Conservation (phyloP, 78 protist genomes). For the Dictyostelium firmibasis region DNA sequence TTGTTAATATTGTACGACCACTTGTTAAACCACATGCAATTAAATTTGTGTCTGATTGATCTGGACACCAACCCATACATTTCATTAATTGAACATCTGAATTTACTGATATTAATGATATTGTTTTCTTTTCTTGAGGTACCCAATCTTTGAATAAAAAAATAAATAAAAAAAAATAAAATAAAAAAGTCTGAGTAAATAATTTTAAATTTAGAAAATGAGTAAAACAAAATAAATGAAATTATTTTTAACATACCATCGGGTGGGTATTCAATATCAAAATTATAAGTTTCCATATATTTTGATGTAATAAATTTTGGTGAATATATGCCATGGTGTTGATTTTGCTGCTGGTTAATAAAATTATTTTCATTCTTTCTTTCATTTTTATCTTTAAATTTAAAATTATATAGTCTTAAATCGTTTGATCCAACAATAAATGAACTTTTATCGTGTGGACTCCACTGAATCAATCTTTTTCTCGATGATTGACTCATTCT, state of each 20-base stretch:
- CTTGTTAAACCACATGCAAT: slow-evolving; percentile 68
- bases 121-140: slow-evolving; percentile 52
- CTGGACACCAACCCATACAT: slow-evolving; percentile 78
- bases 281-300: slow-evolving; percentile 10
- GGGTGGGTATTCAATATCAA: slow-evolving; percentile 61
- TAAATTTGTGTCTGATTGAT: slow-evolving; percentile 42
- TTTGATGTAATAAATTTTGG: not conserved
- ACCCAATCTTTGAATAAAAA: not conserved
- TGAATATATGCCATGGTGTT: not conserved
- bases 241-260: slow-evolving; percentile 60
- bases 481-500: not conserved
- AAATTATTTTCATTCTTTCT: not conserved
- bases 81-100: slow-evolving; percentile 47
- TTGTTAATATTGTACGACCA: slow-evolving; percentile 62
- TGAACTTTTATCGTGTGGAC: slow-evolving; percentile 42
- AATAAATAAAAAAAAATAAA: not conserved
- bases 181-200: not conserved
- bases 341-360: not conserved
- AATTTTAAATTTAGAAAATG: not conserved
- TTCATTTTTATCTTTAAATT: slow-evolving; percentile 3
- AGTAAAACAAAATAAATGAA: too few relatives aligned
- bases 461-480: slow-evolving; percentile 52
- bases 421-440: slow-evolving; percentile 70
- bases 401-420: slow-evolving; percentile 57
- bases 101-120: slow-evolving; percentile 34